Conservation (phyloP, 805 yeast species). For the Saccharomycopsis malanga region DNA sequence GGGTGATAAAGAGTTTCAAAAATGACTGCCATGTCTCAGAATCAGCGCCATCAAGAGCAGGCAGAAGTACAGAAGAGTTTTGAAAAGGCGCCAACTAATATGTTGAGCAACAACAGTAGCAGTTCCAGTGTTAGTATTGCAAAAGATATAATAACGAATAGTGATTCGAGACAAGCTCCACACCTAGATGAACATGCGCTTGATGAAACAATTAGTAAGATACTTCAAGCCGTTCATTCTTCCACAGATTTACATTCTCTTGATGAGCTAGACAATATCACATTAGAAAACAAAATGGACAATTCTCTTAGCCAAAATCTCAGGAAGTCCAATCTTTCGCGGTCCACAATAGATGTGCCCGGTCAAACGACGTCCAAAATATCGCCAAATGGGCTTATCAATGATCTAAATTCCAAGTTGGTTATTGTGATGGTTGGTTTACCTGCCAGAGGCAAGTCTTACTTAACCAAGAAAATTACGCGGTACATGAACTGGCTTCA, state of each 20-base stretch:
- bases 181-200: background rate
- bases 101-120: background rate
- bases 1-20: no score
- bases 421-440: constrained; percentile 68
- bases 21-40: no score
- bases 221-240: constrained; percentile 3
- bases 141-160: no score
- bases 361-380: constrained; percentile 79
- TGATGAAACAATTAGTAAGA: constrained; percentile 6
- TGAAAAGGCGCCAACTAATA: no score
- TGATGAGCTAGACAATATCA: constrained; percentile 11
- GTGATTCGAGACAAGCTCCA: no score
- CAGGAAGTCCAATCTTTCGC: background rate
- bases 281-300: constrained; percentile 19
- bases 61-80: no score
- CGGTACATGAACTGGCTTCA: constrained; percentile 60
- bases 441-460: constrained; percentile 69
- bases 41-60: no score
- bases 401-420: constrained; percentile 33
- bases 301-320: background rate
- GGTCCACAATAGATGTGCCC: constrained; percentile 77
- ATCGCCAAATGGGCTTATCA: constrained; percentile 64
- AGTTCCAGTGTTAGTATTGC: background rate
- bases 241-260: constrained; percentile 11
- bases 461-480: constrained; percentile 57